Base-by-base conservation (phyloP, 2,329 filamentous ascomycete species). In the Colletotrichum lentis region DNA sequence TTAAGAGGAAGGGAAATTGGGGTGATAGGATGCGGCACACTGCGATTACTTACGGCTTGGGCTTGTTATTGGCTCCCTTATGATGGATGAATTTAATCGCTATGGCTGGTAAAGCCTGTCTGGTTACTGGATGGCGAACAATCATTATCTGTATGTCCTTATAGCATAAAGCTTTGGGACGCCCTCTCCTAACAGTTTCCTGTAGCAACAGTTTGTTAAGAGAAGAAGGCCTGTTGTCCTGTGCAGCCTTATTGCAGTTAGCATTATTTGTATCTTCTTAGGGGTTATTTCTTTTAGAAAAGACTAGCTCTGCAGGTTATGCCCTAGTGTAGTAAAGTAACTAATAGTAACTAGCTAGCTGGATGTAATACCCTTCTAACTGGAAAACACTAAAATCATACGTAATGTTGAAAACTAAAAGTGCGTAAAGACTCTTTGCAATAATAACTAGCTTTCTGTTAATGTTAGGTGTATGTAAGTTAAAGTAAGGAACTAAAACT, bases 131-230 rank as follows among this genome's bases (percentile, higher is more conserved):
- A 64, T 78, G 60, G n/a, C 62, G 64, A 2, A 76, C 50, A 27
- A 78, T 71, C 37, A 76, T 76, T n/a, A 78, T 64, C 5, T 59
- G 47, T 24, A 77, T 75, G 27, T 77, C 75, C 67, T 77, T 57
- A 52, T 77, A 78, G 58, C 52, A 77, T 35, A 77, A 72, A n/a
- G 73, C 72, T 62, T 77, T 77, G 0, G 69, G 73, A 16, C 72
- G 72, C 52, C 72, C 68, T 20, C 71, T 68, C 50, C 69, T 44
- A 6, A 49, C 53, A 20, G 50, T 72, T 70, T 77, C 71, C 58
- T 75, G 27, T 12, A 54, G 60, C 12, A 76, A 68, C 12, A 77
- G 66, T 18, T 70, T 59, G 11, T 74, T 50, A 24, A 24, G 20
- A 72, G 31, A 44, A 67, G 58, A 10, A 70, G 75, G 44, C 74